These are phyloP conservation scores for Paulownia fortunei DNA, from an alignment of 257 asterid genomes.

Conservation along the genomic window DNA sequence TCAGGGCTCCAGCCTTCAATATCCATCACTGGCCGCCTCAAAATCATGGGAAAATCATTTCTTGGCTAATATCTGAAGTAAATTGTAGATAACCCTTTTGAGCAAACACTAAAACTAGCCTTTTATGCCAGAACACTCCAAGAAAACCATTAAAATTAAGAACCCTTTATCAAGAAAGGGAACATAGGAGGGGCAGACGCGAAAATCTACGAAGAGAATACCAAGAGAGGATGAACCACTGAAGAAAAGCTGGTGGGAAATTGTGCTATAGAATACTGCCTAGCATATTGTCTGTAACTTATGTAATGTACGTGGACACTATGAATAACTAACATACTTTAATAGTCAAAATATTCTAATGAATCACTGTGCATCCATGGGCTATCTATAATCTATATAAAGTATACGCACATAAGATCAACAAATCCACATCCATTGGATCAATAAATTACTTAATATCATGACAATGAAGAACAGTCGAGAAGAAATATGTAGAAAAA, in stretches of 20 bases:
- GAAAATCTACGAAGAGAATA: conserved; percentile 38
- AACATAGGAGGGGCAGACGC: conserved; percentile 44
- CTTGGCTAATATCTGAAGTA: conserved; percentile 26
- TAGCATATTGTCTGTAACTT: conserved; percentile 26
- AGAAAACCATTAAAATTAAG: conserved; percentile 22
- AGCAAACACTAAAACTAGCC: conserved; percentile 19
- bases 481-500: not conserved
- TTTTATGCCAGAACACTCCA: not conserved
- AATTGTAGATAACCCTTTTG: conserved; percentile 26
- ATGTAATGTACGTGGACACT: conserved; percentile 39
- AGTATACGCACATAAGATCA: conserved; percentile 16
- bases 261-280: conserved; percentile 40
- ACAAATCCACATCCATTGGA: conserved; percentile 39
- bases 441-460: not conserved
- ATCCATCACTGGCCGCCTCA: conserved; percentile 68
- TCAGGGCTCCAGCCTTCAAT: conserved; percentile 68
- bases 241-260: conserved; percentile 48
- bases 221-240: conserved; percentile 40
- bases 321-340: conserved; percentile 2
- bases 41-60: conserved; percentile 53
- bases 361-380: conserved; percentile 29
- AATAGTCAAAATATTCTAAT: conserved; percentile 30
- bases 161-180: conserved; percentile 26
- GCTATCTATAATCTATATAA: conserved; percentile 24
- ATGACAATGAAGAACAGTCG: not conserved